Percentiles rank a stretch among this genome's conserved stretches.
Conservation (phyloP, 208 protist species). For the Trypanosoma grayi region DNA sequence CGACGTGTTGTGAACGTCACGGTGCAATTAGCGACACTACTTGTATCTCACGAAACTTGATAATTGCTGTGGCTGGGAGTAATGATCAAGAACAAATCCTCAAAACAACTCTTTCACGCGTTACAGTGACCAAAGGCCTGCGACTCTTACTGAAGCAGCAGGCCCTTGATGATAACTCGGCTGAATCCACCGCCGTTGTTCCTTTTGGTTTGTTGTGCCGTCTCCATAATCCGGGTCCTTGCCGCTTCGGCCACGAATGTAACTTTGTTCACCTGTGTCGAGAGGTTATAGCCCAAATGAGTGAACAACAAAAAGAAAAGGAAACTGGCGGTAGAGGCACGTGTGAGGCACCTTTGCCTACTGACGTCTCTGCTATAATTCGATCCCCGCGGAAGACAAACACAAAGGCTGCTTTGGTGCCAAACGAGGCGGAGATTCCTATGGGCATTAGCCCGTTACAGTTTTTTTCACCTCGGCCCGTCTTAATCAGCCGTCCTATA, state of each 20-base stretch:
- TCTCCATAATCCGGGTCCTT: slow-evolving; percentile 56
- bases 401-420: background rate
- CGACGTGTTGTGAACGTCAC: slow-evolving; percentile 69
- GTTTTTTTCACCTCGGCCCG: background rate
- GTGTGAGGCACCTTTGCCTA: background rate
- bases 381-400: background rate
- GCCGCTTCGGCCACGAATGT: slow-evolving; percentile 78
- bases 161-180: background rate
- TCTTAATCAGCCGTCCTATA: background rate
- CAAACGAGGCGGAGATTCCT: slow-evolving; percentile 1
- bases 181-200: slow-evolving; percentile 36
- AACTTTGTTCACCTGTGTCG: slow-evolving; percentile 84
- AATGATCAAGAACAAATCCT: background rate
- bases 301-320: background rate
- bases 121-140: slow-evolving; percentile 59
- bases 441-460: slow-evolving; percentile 6
- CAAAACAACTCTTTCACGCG: slow-evolving; percentile 22
- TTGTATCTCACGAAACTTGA: slow-evolving; percentile 18
- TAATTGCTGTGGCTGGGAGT: slow-evolving; percentile 3
- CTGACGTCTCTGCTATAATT: background rate
- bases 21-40: slow-evolving; percentile 35
- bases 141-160: slow-evolving; percentile 40
- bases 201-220: slow-evolving; percentile 64
- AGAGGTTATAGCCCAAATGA: slow-evolving; percentile 4
- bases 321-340: background rate